Conservation (phyloP, 1,139 yeast genomes). For the Torulaspora globosa region DNA sequence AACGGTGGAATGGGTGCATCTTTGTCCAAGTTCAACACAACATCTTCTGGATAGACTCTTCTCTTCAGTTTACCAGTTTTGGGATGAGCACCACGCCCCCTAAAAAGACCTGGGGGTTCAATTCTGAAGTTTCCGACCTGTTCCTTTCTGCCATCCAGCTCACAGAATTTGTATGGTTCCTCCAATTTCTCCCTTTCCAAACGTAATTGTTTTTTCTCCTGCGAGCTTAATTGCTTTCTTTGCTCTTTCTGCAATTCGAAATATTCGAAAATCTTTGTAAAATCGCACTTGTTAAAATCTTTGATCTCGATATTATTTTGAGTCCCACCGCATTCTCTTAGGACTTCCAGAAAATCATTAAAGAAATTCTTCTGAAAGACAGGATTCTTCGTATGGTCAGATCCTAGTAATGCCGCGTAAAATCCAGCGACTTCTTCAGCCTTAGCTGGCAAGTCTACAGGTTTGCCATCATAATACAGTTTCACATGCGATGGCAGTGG, state of each 20-base stretch:
- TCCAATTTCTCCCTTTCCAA: constrained; percentile 70
- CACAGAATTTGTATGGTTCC: constrained; percentile 77
- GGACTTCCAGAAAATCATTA: constrained; percentile 64
- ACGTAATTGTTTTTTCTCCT: constrained; percentile 70
- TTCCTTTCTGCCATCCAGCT: constrained; percentile 82
- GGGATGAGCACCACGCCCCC: constrained; percentile 98
- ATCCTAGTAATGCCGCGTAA: constrained; percentile 80
- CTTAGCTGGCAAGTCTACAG: constrained; percentile 65
- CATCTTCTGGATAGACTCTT: constrained; percentile 85
- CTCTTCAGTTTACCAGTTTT: constrained; percentile 84
- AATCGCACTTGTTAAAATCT: constrained; percentile 71
- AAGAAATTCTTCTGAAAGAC: constrained; percentile 85
- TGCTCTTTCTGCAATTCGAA: constrained; percentile 69
- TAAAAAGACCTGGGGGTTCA: constrained; percentile 92
- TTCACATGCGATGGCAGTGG: constrained; percentile 80
- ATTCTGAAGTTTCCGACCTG: constrained; percentile 90
- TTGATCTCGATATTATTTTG: constrained; percentile 45
- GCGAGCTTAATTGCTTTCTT: constrained; percentile 60
- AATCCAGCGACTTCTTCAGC: constrained; percentile 98
- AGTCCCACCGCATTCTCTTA: constrained; percentile 67
- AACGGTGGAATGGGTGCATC: constrained; percentile 73
- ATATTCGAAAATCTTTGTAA: constrained; percentile 65
- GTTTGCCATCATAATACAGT: constrained; percentile 67
- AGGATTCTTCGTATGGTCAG: constrained; percentile 86
- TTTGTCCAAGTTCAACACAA: constrained; percentile 75